phyloP scores from a whole-genome alignment of 352 stramenopile genomes.

The Thalassiosira pacifica region DNA sequence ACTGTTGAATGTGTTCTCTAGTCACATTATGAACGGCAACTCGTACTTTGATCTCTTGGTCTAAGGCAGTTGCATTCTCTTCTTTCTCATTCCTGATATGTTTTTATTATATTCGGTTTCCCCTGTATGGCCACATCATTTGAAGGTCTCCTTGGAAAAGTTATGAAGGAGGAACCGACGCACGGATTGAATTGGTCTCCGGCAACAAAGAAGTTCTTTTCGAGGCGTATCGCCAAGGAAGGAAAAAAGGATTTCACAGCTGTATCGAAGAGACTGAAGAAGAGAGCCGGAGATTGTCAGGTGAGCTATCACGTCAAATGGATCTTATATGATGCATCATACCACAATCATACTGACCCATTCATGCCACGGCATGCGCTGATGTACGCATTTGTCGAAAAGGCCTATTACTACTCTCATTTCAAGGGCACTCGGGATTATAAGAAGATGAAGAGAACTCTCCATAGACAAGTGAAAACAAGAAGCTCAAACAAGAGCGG shows the following conservation, averaged over 20 bases:
- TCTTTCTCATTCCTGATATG: background rate
- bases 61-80: no score
- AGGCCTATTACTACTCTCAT: slow-evolving; percentile 22
- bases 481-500: background rate
- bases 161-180: slow-evolving; percentile 14
- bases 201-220: slow-evolving; percentile 29
- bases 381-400: no score
- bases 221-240: slow-evolving; percentile 14
- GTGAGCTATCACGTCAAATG: no score
- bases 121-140: background rate
- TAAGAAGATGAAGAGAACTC: slow-evolving; percentile 11
- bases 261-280: slow-evolving; percentile 19
- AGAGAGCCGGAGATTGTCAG: background rate
- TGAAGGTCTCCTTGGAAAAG: slow-evolving; percentile 29
- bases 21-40: no score
- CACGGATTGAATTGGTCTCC: slow-evolving; percentile 24
- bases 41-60: no score
- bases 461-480: slow-evolving; percentile 6
- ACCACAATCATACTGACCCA: no score
- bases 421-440: slow-evolving; percentile 24
- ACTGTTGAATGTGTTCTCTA: background rate
- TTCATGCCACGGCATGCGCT: no score
- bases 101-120: background rate
- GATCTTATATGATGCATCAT: no score
- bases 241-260: slow-evolving; percentile 20